Conservation (phyloP, 2,329 filamentous ascomycete genomes). For the Zymoseptoria pseudotritici region DNA sequence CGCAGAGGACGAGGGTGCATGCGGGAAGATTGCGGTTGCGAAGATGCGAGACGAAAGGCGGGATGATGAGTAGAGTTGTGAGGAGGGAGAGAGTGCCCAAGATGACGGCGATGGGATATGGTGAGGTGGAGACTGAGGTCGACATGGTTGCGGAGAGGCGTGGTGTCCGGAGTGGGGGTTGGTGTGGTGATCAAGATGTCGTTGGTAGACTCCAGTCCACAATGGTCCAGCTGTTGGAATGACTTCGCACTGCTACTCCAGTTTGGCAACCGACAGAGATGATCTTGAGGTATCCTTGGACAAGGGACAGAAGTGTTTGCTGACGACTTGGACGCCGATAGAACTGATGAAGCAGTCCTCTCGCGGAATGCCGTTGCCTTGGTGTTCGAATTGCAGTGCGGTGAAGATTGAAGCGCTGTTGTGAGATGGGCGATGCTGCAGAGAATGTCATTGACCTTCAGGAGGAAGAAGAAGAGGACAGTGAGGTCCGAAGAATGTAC, state of each 20-base stretch:
- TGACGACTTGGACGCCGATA: too few species aligned
- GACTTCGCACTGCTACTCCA: too few species aligned
- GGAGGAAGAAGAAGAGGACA: neutral
- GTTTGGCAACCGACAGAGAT: too few species aligned
- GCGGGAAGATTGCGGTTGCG: slow-evolving; percentile 55
- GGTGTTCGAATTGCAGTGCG: neutral
- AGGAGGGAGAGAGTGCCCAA: slow-evolving; percentile 46
- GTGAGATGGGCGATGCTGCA: neutral
- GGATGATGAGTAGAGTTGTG: slow-evolving; percentile 46
- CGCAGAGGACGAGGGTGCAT: slow-evolving; percentile 49
- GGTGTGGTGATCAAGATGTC: neutral
- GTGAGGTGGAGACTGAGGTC: neutral
- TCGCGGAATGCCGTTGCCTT: neutral
- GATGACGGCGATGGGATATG: slow-evolving; percentile 31
- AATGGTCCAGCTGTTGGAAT: too few species aligned
- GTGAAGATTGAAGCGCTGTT: neutral
- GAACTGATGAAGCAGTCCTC: too few species aligned
- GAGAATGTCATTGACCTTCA: neutral
- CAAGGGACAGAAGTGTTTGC: too few species aligned
- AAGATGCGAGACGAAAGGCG: slow-evolving; percentile 54
- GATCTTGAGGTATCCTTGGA: too few species aligned
- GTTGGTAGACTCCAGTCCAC: too few species aligned
- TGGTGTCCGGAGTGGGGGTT: neutral
- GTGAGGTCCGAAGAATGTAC: neutral
- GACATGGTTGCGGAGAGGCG: neutral